Evolutionary conservation across 768 basidiomycete species (phyloP), one percentile per base, ranked within the genome.

Genomic region (Polyporus arcularius): DNA sequence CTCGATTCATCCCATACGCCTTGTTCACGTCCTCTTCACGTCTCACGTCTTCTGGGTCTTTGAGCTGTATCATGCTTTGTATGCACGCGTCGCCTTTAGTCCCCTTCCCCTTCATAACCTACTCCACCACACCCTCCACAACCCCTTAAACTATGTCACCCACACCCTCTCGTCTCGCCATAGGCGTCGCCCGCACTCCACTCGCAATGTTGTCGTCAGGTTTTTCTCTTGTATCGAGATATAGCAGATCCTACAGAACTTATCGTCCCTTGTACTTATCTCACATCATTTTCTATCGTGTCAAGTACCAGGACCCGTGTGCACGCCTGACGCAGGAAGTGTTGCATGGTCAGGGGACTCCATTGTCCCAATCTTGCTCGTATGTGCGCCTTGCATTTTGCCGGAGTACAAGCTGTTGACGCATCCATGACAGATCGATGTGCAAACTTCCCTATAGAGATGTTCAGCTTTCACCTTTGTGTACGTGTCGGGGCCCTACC

Each of bases 181-280:
- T 42, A 53, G n/a, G 39, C 21, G 11, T 18, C 31, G 7, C 38
- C 38, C 15, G 38, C 26, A 53, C n/a, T 21, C 26, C 28, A 26
- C 58, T 64, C 63, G 63, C 58, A 64, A 53, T 60, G 58, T 60
- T 60, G 42, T 64, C 58, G 18, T 21, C 47, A 63, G 46, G 53
- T 54, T 51, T 58, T 45, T 61, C 53, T 31, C 53, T 31, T 63
- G 62, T 63, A 63, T 63, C 53, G 48, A 21, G 53, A 63, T 63
- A 63, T 63, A 63, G 57, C 57, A 54, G 51, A 40, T 48, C 41
- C 15, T 21, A 32, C 41, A 28, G 52, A 28, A 47, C 48, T 57
- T 54, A 53, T 48, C 32, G 43, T 49, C 45, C 35, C 35, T 11
- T 35, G 35, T 35, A 35, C 35, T 35, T 47, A 11, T 32, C 40